Percentiles rank a stretch among this genome's conserved stretches.
Evolutionary conservation across 2,329 filamentous ascomycete species (phyloP).

Genomic region (Arthrobotrys sinensis): DNA sequence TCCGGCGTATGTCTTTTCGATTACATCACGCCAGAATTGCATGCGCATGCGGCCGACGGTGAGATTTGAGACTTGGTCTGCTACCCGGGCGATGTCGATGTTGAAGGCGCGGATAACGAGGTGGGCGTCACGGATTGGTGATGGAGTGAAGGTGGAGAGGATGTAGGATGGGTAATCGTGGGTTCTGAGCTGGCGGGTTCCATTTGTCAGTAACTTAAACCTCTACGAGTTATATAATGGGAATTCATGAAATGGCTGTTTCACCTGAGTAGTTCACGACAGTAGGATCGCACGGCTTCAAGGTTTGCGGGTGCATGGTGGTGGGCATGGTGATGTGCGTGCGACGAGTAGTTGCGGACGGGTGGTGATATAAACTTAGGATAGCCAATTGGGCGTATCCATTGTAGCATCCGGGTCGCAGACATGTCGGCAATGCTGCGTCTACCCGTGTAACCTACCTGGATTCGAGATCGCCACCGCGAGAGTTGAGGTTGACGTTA

Average conservation of each 20-base stretch:
- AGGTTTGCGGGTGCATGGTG: slow-evolving; percentile 12
- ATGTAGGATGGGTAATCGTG: slow-evolving; percentile 92
- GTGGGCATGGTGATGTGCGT: slow-evolving; percentile 66
- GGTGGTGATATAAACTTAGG: background rate
- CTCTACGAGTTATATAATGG: background rate
- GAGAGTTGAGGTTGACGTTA: slow-evolving; percentile 29
- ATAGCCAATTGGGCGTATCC: slow-evolving; percentile 11
- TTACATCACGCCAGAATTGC: slow-evolving; percentile 93
- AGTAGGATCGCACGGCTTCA: slow-evolving; percentile 40
- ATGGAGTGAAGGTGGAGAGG: slow-evolving; percentile 86
- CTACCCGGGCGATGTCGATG: slow-evolving; percentile 88
- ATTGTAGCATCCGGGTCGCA: slow-evolving; percentile 5
- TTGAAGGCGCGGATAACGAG: slow-evolving; percentile 93
- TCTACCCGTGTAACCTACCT: background rate
- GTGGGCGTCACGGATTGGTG: slow-evolving; percentile 83
- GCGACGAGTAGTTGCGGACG: slow-evolving; percentile 33
- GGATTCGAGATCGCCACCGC: background rate
- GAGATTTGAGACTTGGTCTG: slow-evolving; percentile 89
- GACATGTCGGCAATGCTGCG: slow-evolving; percentile 14
- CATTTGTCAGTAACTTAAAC: background rate
- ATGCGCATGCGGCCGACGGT: slow-evolving; percentile 89
- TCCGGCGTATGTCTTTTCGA: slow-evolving; percentile 80
- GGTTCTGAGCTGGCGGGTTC: slow-evolving; percentile 72
- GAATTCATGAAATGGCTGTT: background rate
- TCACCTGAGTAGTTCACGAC: slow-evolving; percentile 55